Base-by-base conservation (phyloP, 257 asterid species). In the Fraxinus americana region DNA sequence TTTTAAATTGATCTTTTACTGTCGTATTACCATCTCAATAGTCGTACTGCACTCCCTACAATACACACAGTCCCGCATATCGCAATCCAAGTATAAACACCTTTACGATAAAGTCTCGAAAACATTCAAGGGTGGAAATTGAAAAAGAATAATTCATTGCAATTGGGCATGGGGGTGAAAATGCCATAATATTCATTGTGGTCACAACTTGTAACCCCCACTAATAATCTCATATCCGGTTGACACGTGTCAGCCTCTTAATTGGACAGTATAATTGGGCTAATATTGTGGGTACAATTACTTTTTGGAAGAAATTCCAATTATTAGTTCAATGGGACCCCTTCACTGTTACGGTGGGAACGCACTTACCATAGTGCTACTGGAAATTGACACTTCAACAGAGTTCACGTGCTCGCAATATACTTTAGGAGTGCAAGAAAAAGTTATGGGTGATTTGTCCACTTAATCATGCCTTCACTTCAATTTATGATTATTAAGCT, bases 331-430 rank as follows among this genome's bases (percentile, higher is more conserved):
- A 30, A 29, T 8, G 25, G 70, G 72, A 72, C 39, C 48, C 48
- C 72, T 39, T 9, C 8, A 61, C 3, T 38, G 65, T 30, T 74
- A 54, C 38, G 39, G 79, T 75, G 73, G 83, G 70, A n/a, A 30
- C 78, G 83, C 81, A 71, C 80, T 13, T 50, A 78, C 39, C 19
- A 8, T 29, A 75, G 77, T 66, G 74, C 63, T 69, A 66, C 67
- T 30, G 66, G 67, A 76, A 76, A 63, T 76, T 43, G 79, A 67
- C 79, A 76, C 66, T 32, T 66, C 36, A 57, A 76, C 13, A 67
- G 50, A 19, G 11, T 45, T 34, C 50, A 67, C 67, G 74, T 67
- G 71, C 79, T 76, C n/a, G 9, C 11, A 2, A 11, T 4, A 19
- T 76, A 2, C 30, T 61, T 61, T 54, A 0, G 65, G 27, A 7